phyloP scores from a whole-genome alignment of 371 early-diverging fungal species.

The Homolaphlyctis polyrhiza region DNA sequence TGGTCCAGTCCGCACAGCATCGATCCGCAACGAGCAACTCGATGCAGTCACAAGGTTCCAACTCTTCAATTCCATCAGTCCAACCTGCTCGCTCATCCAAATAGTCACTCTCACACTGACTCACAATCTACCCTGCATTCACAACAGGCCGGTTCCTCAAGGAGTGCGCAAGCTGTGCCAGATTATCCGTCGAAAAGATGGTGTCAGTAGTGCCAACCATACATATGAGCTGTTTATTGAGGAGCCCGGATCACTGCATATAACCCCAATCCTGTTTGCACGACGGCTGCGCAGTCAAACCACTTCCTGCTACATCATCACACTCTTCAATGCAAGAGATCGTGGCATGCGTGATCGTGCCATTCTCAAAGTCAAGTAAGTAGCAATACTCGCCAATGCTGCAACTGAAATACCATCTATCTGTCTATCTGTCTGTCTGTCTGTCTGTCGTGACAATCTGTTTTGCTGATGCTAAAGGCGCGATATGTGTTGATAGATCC shows the following conservation, averaged over 20 bases:
- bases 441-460: too few relatives aligned
- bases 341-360: conserved; percentile 13
- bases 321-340: conserved; percentile 27
- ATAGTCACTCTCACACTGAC: too few relatives aligned
- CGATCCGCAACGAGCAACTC: too few relatives aligned
- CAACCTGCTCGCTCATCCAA: too few relatives aligned
- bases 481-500: conserved; percentile 28
- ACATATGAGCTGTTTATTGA: conserved; percentile 71
- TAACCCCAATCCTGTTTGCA: conserved; percentile 36
- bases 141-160: conserved; percentile 62
- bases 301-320: conserved; percentile 71
- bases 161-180: conserved; percentile 70
- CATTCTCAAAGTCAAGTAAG: conserved; percentile 17
- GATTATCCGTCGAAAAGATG: conserved; percentile 66
- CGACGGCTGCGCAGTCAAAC: conserved; percentile 65
- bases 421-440: too few relatives aligned
- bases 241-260: too few relatives aligned
- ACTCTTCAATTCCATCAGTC: too few relatives aligned
- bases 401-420: too few relatives aligned
- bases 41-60: too few relatives aligned
- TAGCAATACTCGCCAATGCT: not conserved
- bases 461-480: not conserved
- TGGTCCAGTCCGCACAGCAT: too few relatives aligned
- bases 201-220: conserved; percentile 65
- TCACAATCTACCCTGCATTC: not conserved